Evolutionary conservation across 306 rosid species (phyloP), one percentile per base, ranked within the genome.

Genomic region (Albizia julibrissin): DNA sequence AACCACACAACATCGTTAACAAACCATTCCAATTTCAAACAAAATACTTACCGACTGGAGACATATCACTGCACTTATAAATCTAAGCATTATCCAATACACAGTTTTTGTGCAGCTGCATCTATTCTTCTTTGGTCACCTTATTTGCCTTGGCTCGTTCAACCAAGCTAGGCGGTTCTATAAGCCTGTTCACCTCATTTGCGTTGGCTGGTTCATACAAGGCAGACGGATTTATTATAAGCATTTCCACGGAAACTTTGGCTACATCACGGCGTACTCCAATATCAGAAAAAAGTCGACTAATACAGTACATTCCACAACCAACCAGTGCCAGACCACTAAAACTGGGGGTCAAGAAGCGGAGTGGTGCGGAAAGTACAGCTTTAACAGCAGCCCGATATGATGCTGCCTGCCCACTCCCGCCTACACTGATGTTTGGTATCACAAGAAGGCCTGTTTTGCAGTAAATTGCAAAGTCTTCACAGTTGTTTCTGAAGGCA

Each of bases 401-500:
- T 18, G 97, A 91, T 2, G 94, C 88, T 14, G 88, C 90, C 85
- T 93, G 95, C 65, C 95, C 97, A 8, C 97, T 91, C 77, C 95
- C 74, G 70, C 97, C 97, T 22, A 89, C 89, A 7, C 93, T 87
- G 65, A 90, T 72, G 87, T 62, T 78, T 13, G 95, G 82, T 79
- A 11, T 27, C 42, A 93, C 84, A 61, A 95, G 97, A 82, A 91
- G 84, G 24, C 98, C 93, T 27, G 98, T 95, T 83, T 95, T 93
- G 88, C 97, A 94, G 86, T 94, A 94, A 49, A 91, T 88, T 10
- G 97, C 97, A 58, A 93, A 95, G 86, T 95, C 94, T 84, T 93
- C 93, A 61, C 97, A 91, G 85, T 93, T 95, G 75, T 91, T 95
- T 75, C 86, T 91, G 92, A 90, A 90, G 78, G 84, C 10, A 67